A percentile compares a stretch with the other conserved stretches of the same genome.
These are phyloP conservation scores for Globisporangium carolinianum DNA, from an alignment of 352 stramenopile genomes.

Conservation along the genomic window DNA sequence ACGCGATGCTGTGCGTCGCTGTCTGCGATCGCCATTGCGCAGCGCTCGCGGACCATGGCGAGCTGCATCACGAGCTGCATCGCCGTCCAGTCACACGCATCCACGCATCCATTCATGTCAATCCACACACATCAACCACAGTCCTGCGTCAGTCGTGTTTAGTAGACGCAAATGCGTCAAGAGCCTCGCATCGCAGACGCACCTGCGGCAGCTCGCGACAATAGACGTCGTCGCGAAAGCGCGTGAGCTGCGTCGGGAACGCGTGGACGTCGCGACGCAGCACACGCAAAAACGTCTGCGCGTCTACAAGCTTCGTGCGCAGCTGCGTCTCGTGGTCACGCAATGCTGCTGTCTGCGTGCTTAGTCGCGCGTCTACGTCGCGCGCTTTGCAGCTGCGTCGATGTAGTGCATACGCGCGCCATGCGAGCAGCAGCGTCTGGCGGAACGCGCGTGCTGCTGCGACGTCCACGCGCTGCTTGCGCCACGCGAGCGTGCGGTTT, in stretches of 20 bases:
- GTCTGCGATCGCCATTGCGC: conserved; percentile 22
- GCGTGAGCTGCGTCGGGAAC: conserved; percentile 1
- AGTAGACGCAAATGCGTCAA: too few species aligned
- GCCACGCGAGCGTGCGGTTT: conserved; percentile 31
- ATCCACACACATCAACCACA: background rate
- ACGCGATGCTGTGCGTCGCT: conserved; percentile 7
- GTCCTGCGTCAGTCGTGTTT: too few species aligned
- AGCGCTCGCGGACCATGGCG: conserved; percentile 13
- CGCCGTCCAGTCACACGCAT: too few species aligned
- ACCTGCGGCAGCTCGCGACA: conserved; percentile 9
- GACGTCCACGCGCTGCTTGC: conserved; percentile 14
- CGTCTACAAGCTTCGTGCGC: background rate
- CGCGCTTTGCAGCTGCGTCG: background rate
- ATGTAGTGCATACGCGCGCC: conserved; percentile 12
- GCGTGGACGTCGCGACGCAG: background rate
- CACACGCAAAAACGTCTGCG: conserved; percentile 2
- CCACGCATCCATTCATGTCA: background rate
- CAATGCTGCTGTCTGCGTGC: background rate
- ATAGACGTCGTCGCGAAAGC: conserved; percentile 17
- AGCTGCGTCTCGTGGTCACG: background rate
- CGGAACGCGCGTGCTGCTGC: background rate
- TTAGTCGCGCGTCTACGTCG: background rate
- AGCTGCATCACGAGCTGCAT: conserved; percentile 6
- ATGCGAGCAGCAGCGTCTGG: conserved; percentile 20
- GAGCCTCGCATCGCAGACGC: background rate